phyloP scores from a whole-genome alignment of 805 yeast genomes.

The Metschnikowia reukaufii region DNA sequence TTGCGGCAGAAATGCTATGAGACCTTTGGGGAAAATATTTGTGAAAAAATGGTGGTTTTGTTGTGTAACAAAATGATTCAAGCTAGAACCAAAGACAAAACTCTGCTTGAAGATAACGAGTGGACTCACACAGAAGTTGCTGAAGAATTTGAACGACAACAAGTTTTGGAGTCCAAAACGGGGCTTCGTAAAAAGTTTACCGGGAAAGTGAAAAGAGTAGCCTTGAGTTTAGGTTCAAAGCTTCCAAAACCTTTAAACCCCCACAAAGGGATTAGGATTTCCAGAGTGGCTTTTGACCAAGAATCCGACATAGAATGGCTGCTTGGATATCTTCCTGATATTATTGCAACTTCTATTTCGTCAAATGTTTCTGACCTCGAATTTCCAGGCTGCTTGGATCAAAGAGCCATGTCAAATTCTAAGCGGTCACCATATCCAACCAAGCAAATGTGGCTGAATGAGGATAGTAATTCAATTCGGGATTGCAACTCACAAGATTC shows the following conservation, averaged over 20 bases:
- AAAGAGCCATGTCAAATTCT: background rate
- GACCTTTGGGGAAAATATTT: background rate
- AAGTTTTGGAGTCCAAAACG: background rate
- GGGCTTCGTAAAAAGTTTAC: background rate
- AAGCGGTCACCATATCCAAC: background rate
- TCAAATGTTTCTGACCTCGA: no score
- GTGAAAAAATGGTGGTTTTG: background rate
- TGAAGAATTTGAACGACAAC: no score
- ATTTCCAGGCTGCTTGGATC: no score
- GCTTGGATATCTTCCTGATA: conserved; percentile 2
- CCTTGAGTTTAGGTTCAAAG: background rate
- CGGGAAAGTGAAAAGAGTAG: background rate
- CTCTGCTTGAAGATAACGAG: background rate
- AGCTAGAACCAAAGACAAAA: background rate
- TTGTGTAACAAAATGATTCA: background rate
- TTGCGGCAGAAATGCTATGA: background rate
- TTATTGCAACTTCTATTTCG: no score
- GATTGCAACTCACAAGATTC: no score
- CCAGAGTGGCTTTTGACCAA: conserved; percentile 1
- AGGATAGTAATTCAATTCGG: background rate
- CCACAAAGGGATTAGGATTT: background rate
- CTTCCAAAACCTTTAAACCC: background rate
- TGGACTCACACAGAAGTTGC: background rate
- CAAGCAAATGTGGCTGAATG: background rate
- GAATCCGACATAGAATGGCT: conserved; percentile 1